These are phyloP conservation scores for Parathielavia hyrcaniae DNA, from an alignment of 495 filamentous ascomycete species.

Conservation along the genomic window DNA sequence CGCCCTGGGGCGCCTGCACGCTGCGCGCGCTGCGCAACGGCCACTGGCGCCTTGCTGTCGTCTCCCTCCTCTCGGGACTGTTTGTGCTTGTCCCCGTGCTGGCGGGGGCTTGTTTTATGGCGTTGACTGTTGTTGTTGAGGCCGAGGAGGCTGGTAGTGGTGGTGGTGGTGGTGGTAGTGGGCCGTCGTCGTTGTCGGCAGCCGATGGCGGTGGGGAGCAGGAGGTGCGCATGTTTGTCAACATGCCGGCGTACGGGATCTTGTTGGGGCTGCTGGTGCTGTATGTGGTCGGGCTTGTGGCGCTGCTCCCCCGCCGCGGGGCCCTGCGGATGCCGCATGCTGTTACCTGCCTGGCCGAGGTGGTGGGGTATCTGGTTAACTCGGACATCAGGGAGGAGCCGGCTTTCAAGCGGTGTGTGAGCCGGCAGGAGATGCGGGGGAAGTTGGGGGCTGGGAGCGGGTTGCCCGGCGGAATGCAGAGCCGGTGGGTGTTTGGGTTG, in stretches of 20 bases:
- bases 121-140: slow-evolving; percentile 50
- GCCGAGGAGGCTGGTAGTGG: not conserved
- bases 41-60: slow-evolving; percentile 64
- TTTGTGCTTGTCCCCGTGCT: slow-evolving; percentile 66
- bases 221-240: slow-evolving; percentile 60
- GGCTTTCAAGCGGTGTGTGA: slow-evolving; percentile 44
- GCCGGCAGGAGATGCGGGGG: slow-evolving; percentile 27
- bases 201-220: not conserved
- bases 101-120: slow-evolving; percentile 74
- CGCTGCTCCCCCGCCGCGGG: slow-evolving; percentile 49
- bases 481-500: slow-evolving; percentile 35
- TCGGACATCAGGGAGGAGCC: slow-evolving; percentile 62
- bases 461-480: slow-evolving; percentile 28
- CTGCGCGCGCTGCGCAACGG: slow-evolving; percentile 55
- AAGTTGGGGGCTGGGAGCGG: slow-evolving; percentile 32
- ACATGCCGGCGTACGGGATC: slow-evolving; percentile 61
- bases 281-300: slow-evolving; percentile 48
- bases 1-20: slow-evolving; percentile 55
- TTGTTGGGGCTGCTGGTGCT: slow-evolving; percentile 63
- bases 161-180: too few species aligned
- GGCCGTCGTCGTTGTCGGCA: too few species aligned
- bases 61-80: slow-evolving; percentile 59
- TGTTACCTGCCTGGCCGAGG: slow-evolving; percentile 63
- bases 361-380: slow-evolving; percentile 68
- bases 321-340: slow-evolving; percentile 61